phyloP scores from a whole-genome alignment of 768 basidiomycete genomes.

The Neoboletus subvelutipes region DNA sequence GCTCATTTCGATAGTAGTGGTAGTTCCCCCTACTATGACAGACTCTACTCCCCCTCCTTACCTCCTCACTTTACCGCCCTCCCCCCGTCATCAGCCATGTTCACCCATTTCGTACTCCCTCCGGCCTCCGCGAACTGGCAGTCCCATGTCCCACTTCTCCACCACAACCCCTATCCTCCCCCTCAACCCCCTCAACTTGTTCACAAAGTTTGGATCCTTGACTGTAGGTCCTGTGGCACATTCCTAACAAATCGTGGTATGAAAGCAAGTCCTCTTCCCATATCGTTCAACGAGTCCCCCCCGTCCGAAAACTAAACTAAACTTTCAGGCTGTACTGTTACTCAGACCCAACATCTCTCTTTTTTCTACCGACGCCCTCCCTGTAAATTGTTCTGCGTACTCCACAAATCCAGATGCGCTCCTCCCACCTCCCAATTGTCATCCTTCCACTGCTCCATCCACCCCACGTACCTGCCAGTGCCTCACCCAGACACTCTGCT shows the following conservation, averaged over 20 bases:
- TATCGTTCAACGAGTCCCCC: not conserved
- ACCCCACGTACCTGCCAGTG: conserved; percentile 73
- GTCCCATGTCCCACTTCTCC: conserved; percentile 35
- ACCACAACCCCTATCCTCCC: conserved; percentile 43
- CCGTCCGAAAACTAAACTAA: conserved; percentile 3
- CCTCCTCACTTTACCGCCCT: conserved; percentile 12
- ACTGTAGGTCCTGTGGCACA: conserved; percentile 69
- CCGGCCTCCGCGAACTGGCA: conserved; percentile 30
- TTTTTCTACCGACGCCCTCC: conserved; percentile 80
- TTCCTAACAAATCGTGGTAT: conserved; percentile 85
- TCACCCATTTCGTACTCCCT: conserved; percentile 28
- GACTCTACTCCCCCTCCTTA: conserved; percentile 10
- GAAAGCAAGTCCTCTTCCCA: conserved; percentile 51
- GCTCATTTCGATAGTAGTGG: conserved; percentile 26
- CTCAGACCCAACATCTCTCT: conserved; percentile 78
- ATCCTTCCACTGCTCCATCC: conserved; percentile 33
- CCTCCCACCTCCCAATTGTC: conserved; percentile 39
- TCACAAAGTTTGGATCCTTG: conserved; percentile 80
- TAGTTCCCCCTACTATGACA: conserved; percentile 16
- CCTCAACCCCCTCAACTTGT: conserved; percentile 41
- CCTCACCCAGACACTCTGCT: conserved; percentile 77
- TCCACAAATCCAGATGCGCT: conserved; percentile 46
- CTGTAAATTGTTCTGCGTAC: conserved; percentile 72
- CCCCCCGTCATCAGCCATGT: conserved; percentile 23
- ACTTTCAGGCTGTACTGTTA: conserved; percentile 71